Percentiles rank a stretch among this genome's conserved stretches.
These are phyloP conservation scores for Fibroporia radiculosa DNA, from an alignment of 768 basidiomycete species.

Conservation along the genomic window DNA sequence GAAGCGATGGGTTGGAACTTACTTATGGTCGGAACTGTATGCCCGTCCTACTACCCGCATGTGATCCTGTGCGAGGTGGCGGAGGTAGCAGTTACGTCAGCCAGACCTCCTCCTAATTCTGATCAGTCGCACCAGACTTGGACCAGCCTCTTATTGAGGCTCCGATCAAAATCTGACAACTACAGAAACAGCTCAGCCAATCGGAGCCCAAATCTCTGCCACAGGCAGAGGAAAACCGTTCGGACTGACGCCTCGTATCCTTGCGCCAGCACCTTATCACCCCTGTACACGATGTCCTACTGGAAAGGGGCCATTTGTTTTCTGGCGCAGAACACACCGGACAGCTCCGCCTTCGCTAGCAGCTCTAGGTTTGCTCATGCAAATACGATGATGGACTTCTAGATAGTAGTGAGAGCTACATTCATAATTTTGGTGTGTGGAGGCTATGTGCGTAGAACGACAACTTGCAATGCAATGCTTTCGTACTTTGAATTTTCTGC, in stretches of 20 bases:
- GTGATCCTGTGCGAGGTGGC: neutral
- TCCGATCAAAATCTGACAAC: neutral
- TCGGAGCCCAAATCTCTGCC: neutral
- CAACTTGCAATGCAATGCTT: too few relatives aligned
- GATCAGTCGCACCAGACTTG: neutral
- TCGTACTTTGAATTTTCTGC: too few relatives aligned
- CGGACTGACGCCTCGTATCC: neutral
- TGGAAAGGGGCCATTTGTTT: conserved; percentile 22
- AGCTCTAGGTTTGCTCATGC: conserved; percentile 23
- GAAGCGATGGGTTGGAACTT: neutral
- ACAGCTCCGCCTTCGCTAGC: conserved; percentile 31
- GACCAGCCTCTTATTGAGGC: neutral
- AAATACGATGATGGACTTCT: conserved; percentile 29
- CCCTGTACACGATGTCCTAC: conserved; percentile 17
- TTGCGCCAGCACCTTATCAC: conserved; percentile 27
- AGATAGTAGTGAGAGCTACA: conserved; percentile 33
- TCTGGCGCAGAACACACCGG: conserved; percentile 18
- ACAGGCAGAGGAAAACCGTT: neutral
- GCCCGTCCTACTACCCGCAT: neutral
- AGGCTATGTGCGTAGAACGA: too few relatives aligned
- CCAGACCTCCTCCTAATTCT: neutral
- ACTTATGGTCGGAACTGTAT: too few relatives aligned
- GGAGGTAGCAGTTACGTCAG: conserved; percentile 1
- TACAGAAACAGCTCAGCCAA: neutral
- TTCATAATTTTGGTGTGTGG: conserved; percentile 1